Conservation (phyloP, 208 protist species). For the Phytomonas serpens region DNA sequence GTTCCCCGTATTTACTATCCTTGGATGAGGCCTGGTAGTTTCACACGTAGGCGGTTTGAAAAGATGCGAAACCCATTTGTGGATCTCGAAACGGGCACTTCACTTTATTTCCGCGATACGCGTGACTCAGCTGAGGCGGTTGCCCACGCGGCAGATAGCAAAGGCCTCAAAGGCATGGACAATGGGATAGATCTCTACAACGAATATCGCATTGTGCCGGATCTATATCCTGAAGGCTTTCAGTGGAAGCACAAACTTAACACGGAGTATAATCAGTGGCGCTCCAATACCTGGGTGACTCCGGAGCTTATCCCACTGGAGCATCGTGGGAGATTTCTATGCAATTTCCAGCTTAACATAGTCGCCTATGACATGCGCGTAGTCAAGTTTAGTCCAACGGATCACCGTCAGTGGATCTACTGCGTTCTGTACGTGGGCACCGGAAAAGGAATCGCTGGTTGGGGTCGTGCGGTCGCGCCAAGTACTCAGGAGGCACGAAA, state of each 20-base stretch:
- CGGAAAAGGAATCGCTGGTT: slow-evolving; percentile 88
- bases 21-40: slow-evolving; percentile 90
- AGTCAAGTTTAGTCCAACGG: slow-evolving; percentile 90
- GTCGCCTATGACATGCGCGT: slow-evolving; percentile 90
- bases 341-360: slow-evolving; percentile 92
- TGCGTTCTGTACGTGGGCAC: slow-evolving; percentile 88
- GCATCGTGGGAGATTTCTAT: slow-evolving; percentile 88
- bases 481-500: slow-evolving; percentile 87
- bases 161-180: slow-evolving; percentile 90
- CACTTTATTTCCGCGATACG: slow-evolving; percentile 89
- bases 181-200: slow-evolving; percentile 89
- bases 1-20: slow-evolving; percentile 90
- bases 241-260: slow-evolving; percentile 92
- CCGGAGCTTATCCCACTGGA: slow-evolving; percentile 89
- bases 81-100: slow-evolving; percentile 86
- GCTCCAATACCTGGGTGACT: slow-evolving; percentile 90
- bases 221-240: slow-evolving; percentile 90
- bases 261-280: slow-evolving; percentile 92
- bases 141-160: slow-evolving; percentile 78
- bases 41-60: slow-evolving; percentile 86
- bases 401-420: slow-evolving; percentile 92
- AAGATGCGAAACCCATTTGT: slow-evolving; percentile 93
- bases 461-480: slow-evolving; percentile 83
- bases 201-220: slow-evolving; percentile 90
- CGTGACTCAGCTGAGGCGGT: slow-evolving; percentile 81